Evolutionary conservation across 768 basidiomycete genomes (phyloP), one percentile per base, ranked within the genome.

Genomic region (Cyclocybe cylindracea): DNA sequence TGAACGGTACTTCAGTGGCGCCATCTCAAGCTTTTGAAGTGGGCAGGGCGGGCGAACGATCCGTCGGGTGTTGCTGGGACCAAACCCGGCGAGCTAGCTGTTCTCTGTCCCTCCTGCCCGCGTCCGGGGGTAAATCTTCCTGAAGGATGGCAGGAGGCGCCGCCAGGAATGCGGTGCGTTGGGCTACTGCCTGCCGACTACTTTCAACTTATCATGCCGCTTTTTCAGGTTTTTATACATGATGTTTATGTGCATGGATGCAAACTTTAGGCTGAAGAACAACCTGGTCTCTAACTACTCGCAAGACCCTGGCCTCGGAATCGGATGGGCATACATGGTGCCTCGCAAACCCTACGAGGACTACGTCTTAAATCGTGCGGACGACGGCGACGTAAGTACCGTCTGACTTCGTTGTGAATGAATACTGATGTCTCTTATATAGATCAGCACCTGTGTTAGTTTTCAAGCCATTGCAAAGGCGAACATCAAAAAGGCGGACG

Each of bases 41-140:
- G 61, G 19, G 50, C 53, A n/a, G 62, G 62, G 4, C 24, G 56
- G n/a, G 62, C 55, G 11, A 58, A 65, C 44, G 53, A 54, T 37
- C 49, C 45, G 6, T 39, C 31, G 1, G 64, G 64, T 2, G 44
- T 55, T 5, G 38, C 24, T 5, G 59, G 50, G 16, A 64, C 63
- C 1, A 11, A 34, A 16, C 34, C 33, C 3, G 66, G 66, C 10
- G 58, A 54, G 34, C 50, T 63, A 6, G 65, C 58, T 5, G 32
- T 66, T 6, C 45, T 46, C 18, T 68, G 66, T 50, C 63, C 64
- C 5, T 60, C 64, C 16, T 67, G 66, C 40, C 65, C 63, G 0
- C 48, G 58, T n/a, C 56, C 58, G 4, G 60, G 51, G 3, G 48
- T 55, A 10, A 67, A 67, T 52, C 34, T 61, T 19, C 62, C 60